Conservation (phyloP, 306 rosid species). For the Adenanthera pavonina region DNA sequence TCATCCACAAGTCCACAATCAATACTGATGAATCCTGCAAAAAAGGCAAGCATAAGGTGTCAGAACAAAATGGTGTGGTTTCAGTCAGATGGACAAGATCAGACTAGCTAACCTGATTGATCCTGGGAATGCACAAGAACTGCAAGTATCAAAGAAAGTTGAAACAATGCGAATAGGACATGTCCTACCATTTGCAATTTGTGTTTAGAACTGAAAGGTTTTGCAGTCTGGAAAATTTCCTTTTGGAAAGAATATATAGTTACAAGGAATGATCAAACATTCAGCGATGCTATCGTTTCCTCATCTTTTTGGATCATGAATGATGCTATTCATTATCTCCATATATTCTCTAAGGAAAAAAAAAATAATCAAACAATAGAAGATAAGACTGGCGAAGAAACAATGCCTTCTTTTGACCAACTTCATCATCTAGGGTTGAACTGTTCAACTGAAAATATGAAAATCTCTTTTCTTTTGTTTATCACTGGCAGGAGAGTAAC, state of each 20-base stretch:
- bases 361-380: background rate
- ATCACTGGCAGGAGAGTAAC: background rate
- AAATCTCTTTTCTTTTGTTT: background rate
- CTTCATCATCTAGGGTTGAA: background rate
- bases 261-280: no score
- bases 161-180: slow-evolving; percentile 27
- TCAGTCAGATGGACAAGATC: slow-evolving; percentile 15
- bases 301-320: background rate
- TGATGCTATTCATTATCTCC: background rate
- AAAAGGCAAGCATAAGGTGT: slow-evolving; percentile 15
- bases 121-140: slow-evolving; percentile 37
- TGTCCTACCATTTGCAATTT: slow-evolving; percentile 29
- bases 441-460: background rate
- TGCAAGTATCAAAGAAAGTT: slow-evolving; percentile 23
- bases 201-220: background rate
- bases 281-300: no score
- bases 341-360: background rate
- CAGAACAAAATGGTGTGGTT: background rate
- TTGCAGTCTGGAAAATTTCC: background rate
- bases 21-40: slow-evolving; percentile 48
- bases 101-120: slow-evolving; percentile 41
- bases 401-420: background rate
- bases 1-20: slow-evolving; percentile 48
- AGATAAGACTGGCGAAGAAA: background rate
- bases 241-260: background rate